These are phyloP conservation scores for Saccharum officinarum DNA, from an alignment of 176 grass and related monocot species.

Conservation along the genomic window DNA sequence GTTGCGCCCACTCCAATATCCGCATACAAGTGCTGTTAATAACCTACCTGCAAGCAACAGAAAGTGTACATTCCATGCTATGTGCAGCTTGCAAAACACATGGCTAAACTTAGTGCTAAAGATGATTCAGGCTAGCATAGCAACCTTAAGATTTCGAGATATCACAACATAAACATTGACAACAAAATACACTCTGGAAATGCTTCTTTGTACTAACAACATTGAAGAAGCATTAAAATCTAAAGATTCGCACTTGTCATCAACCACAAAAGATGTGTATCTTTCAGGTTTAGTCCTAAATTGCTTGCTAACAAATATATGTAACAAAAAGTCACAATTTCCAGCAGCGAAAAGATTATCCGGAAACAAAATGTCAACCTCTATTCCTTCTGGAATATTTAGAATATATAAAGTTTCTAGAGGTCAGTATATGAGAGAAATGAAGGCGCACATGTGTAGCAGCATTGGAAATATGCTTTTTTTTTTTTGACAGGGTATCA, in stretches of 20 bases:
- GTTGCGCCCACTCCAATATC: slow-evolving; percentile 96
- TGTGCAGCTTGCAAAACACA: neutral
- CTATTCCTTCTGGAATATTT: slow-evolving; percentile 7
- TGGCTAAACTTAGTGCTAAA: neutral
- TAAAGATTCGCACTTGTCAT: neutral
- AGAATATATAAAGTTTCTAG: slow-evolving; percentile 3
- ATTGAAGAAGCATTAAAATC: slow-evolving; percentile 9
- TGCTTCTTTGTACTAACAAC: slow-evolving; percentile 25
- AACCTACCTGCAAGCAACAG: slow-evolving; percentile 22
- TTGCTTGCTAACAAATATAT: neutral
- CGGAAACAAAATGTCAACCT: neutral
- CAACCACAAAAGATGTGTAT: neutral
- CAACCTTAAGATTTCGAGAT: neutral
- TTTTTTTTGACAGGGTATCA: neutral
- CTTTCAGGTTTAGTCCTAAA: slow-evolving; percentile 3
- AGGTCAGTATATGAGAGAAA: neutral
- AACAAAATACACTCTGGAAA: neutral
- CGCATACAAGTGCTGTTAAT: slow-evolving; percentile 77
- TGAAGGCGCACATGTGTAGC: neutral
- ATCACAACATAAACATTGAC: neutral
- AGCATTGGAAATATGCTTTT: neutral
- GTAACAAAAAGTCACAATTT: slow-evolving; percentile 12
- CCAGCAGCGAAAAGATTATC: neutral
- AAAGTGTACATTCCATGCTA: slow-evolving; percentile 1
- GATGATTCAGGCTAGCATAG: neutral